Conservation (phyloP, 164 flowering plant species). For the Piper longum region DNA sequence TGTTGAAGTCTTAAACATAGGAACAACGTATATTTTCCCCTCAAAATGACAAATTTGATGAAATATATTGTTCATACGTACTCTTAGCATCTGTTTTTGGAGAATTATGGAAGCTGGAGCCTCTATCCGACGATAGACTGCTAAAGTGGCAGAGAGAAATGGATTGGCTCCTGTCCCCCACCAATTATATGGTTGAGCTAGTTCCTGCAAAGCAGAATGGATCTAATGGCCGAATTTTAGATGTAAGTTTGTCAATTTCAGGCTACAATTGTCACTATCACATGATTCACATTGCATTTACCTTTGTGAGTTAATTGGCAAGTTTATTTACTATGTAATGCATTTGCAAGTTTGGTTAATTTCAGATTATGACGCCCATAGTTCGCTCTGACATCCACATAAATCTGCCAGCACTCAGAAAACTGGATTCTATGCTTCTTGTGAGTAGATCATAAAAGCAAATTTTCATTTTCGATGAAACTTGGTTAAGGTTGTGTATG, state of each 20-base stretch:
- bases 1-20: background rate
- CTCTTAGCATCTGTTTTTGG: constrained; percentile 74
- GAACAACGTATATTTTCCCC: too few species aligned
- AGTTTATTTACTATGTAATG: background rate
- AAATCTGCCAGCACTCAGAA: constrained; percentile 91
- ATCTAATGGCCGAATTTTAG: constrained; percentile 52
- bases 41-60: background rate
- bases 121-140: constrained; percentile 65
- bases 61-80: background rate
- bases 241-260: constrained; percentile 28
- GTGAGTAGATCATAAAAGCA: constrained; percentile 32
- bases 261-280: background rate
- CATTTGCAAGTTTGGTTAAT: background rate
- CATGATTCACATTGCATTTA: too few species aligned
- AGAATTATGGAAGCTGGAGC: constrained; percentile 94
- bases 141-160: constrained; percentile 68
- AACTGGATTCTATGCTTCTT: constrained; percentile 88
- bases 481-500: background rate
- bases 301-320: background rate
- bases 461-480: background rate
- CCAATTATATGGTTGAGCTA: constrained; percentile 86
- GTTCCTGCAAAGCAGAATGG: constrained; percentile 85
- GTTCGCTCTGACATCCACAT: constrained; percentile 76
- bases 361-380: constrained; percentile 94
- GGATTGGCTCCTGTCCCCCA: constrained; percentile 88